phyloP scores from a whole-genome alignment of 2,329 filamentous ascomycete genomes.

The Teratosphaeria viscida region DNA sequence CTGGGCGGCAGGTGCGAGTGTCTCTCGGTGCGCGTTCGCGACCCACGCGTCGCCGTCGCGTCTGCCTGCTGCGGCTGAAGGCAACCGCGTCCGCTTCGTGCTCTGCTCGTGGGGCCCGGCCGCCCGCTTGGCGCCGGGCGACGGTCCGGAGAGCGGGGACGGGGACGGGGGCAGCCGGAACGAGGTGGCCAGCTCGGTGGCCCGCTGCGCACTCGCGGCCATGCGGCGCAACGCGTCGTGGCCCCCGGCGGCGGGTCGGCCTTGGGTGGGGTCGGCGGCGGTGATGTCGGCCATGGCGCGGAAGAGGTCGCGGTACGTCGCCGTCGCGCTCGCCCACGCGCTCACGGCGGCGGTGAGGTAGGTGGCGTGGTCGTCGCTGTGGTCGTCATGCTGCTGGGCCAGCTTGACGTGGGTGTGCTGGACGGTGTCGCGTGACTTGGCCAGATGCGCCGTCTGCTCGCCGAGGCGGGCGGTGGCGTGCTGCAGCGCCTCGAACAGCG shows the following conservation, averaged over 20 bases:
- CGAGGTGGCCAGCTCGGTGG: conserved; percentile 9
- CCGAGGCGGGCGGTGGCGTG: conserved; percentile 10
- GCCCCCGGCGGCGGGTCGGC: conserved; percentile 9
- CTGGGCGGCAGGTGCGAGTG: neutral
- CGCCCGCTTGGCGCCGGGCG: neutral
- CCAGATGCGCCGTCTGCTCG: conserved; percentile 14
- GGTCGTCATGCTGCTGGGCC: conserved; percentile 4
- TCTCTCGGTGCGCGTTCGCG: neutral
- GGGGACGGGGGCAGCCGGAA: conserved; percentile 1
- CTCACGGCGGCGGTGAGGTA: conserved; percentile 19
- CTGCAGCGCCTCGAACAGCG: conserved; percentile 19
- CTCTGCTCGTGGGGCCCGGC: neutral
- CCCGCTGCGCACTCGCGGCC: conserved; percentile 11
- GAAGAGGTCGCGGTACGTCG: conserved; percentile 20
- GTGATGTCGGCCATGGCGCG: conserved; percentile 15
- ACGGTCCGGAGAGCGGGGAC: neutral
- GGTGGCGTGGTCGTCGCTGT: conserved; percentile 11
- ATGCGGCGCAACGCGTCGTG: conserved; percentile 17
- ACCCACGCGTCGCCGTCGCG: neutral
- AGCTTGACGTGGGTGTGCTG: conserved; percentile 22
- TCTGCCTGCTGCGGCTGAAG: neutral
- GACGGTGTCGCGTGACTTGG: conserved; percentile 16
- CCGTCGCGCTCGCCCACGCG: conserved; percentile 19
- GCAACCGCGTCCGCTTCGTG: neutral
- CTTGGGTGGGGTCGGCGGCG: conserved; percentile 15